Evolutionary conservation across 495 filamentous ascomycete genomes (phyloP).

Genomic region (Astrocystis sublimbata): DNA sequence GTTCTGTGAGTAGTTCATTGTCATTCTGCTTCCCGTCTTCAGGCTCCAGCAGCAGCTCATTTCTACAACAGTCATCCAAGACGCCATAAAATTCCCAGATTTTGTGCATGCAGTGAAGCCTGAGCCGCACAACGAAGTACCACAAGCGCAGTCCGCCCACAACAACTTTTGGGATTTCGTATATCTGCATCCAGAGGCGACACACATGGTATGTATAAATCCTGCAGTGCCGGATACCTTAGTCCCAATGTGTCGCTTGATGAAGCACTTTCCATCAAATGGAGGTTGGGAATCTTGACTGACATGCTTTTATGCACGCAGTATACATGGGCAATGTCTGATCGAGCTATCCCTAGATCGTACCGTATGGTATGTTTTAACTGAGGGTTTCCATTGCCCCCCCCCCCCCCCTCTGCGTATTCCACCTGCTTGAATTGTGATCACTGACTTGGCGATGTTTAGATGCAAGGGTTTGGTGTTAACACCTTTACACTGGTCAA

Average conservation of each 20-base stretch:
- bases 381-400: no score
- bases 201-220: no score
- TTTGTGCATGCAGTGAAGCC: slow-evolving; percentile 77
- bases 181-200: slow-evolving; percentile 68
- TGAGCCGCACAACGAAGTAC: slow-evolving; percentile 73
- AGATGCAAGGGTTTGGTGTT: slow-evolving; percentile 92
- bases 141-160: slow-evolving; percentile 64
- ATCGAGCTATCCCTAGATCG: slow-evolving; percentile 76
- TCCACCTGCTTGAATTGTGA: no score
- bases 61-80: slow-evolving; percentile 2
- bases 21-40: not conserved
- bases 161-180: slow-evolving; percentile 65
- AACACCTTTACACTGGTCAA: slow-evolving; percentile 80
- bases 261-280: no score
- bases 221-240: no score
- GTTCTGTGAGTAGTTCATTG: slow-evolving; percentile 43
- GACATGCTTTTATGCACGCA: no score
- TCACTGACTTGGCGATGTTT: no score
- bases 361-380: no score
- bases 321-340: slow-evolving; percentile 80
- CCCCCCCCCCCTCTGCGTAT: no score
- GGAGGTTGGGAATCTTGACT: no score
- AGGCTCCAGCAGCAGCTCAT: not conserved
- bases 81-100: slow-evolving; percentile 74
- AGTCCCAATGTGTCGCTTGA: no score